Evolutionary conservation across 2,329 filamentous ascomycete species (phyloP), one percentile per base, ranked within the genome.

Genomic region (Paecilomyces dactylethromorphus): DNA sequence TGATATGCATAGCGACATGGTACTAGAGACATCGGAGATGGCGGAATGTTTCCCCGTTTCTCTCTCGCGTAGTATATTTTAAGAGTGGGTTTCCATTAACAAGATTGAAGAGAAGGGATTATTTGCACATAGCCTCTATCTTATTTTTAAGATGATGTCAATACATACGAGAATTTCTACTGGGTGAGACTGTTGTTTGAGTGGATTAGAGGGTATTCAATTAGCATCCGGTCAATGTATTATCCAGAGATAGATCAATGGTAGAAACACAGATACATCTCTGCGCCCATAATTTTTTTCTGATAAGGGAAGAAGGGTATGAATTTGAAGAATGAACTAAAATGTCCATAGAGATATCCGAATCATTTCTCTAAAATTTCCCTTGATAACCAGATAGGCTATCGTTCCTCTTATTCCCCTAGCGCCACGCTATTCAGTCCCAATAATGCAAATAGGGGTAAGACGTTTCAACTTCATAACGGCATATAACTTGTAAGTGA

Each of bases 301-400:
- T 8, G 8, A 45, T n/a, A 39, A n/a, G 35, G n/a, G 6, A n/a
- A 39, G 39, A 45, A 45, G 18, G 39, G 39, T 45, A 45, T 18
- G 39, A 45, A 18, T 7, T 53, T 26, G 58, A 58, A 54, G 26
- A 55, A 35, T 18, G 29, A 15, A 21, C 15, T 35, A 22, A 32
- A 52, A 55, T 55, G 5, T 10, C 10, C 10, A n/a, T 49, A 32
- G 29, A 32, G 13, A 57, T 29, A 59, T 51, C 21, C n/a, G 53
- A 51, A 33, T n/a, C 29, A 13, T 51, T 54, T 18, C 15, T 24
- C 56, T 54, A 31, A 15, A 53, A 45, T 53, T 54, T 39, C 31
- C 31, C 18, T 58, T 29, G 51, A 51, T 58, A 11, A 54, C 51
- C 51, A 35, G 29, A 60, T 54, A 50, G 59, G 60, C 7, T 32